A percentile compares a stretch with the other conserved stretches of the same genome.
These are phyloP conservation scores for Gautieria morchelliformis DNA, from an alignment of 768 basidiomycete species.

Conservation along the genomic window DNA sequence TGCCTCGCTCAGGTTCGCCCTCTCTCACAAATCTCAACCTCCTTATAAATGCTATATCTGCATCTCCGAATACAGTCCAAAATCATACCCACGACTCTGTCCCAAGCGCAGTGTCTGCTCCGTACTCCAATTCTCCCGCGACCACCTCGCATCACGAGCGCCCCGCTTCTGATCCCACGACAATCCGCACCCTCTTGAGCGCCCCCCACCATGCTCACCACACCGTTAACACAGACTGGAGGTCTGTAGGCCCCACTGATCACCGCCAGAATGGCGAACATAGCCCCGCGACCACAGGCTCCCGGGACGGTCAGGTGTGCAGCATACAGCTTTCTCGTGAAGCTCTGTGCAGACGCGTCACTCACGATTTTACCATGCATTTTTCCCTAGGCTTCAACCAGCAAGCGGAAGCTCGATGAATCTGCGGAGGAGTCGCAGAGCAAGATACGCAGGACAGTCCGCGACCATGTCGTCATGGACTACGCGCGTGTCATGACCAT, in stretches of 20 bases:
- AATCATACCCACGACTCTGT: conserved; percentile 28
- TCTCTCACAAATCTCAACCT: conserved; percentile 32
- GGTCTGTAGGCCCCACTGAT: neutral
- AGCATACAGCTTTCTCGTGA: neutral
- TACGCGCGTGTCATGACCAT: conserved; percentile 70
- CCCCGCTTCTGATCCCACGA: conserved; percentile 24
- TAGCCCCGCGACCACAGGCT: neutral
- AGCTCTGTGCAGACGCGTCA: neutral
- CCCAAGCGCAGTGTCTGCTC: conserved; percentile 23
- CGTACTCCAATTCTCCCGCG: conserved; percentile 18
- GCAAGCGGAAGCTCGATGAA: conserved; percentile 69
- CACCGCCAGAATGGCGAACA: conserved; percentile 2
- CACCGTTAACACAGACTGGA: neutral
- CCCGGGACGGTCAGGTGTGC: neutral
- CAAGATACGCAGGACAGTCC: conserved; percentile 79
- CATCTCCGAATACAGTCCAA: conserved; percentile 18
- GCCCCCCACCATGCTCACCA: conserved; percentile 23
- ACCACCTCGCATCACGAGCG: conserved; percentile 19
- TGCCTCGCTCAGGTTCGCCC: conserved; percentile 30
- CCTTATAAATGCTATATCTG: conserved; percentile 23
- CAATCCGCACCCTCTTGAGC: conserved; percentile 28
- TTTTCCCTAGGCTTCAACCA: conserved; percentile 29
- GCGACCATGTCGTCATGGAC: conserved; percentile 72
- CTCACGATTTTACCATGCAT: neutral
- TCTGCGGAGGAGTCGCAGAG: conserved; percentile 49